phyloP scores from a whole-genome alignment of 2,329 filamentous ascomycete species.

The Elsinoe australis region DNA sequence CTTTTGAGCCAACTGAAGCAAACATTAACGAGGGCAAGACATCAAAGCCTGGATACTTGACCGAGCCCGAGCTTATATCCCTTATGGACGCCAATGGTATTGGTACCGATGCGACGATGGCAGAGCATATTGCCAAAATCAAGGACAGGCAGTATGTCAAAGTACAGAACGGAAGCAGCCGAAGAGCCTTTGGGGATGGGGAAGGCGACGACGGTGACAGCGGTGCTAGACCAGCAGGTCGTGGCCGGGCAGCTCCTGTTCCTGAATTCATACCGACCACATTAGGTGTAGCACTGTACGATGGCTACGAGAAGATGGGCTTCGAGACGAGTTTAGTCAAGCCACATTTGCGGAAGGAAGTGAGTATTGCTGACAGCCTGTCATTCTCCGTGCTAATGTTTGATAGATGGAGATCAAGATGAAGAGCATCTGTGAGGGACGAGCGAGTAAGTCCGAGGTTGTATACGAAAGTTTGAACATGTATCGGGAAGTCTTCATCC shows the following conservation, averaged over 20 bases:
- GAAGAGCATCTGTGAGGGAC: slow-evolving; percentile 91
- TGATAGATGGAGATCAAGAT: slow-evolving; percentile 81
- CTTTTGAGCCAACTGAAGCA: slow-evolving; percentile 80
- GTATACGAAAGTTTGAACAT: slow-evolving; percentile 76
- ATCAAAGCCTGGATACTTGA: slow-evolving; percentile 73
- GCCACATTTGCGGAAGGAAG: slow-evolving; percentile 87
- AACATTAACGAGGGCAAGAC: slow-evolving; percentile 90
- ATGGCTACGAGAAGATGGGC: slow-evolving; percentile 91
- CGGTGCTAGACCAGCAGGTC: slow-evolving; percentile 35
- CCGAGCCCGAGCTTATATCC: slow-evolving; percentile 88
- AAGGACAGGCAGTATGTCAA: slow-evolving; percentile 82
- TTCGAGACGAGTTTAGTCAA: slow-evolving; percentile 90
- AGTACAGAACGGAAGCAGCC: slow-evolving; percentile 46
- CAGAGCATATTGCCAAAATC: slow-evolving; percentile 94
- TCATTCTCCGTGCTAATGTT: slow-evolving; percentile 13
- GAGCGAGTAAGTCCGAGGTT: slow-evolving; percentile 64
- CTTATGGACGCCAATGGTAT: slow-evolving; percentile 99
- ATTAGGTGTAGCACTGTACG: slow-evolving; percentile 81
- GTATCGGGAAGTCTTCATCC: slow-evolving; percentile 78
- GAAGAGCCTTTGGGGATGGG: slow-evolving; percentile 29
- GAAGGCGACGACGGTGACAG: slow-evolving; percentile 34
- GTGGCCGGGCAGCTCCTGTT: slow-evolving; percentile 39
- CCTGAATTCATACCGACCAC: slow-evolving; percentile 86
- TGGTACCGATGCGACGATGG: slow-evolving; percentile 97
- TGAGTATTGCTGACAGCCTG: slow-evolving; percentile 25